Evolutionary conservation across 768 basidiomycete genomes (phyloP).

Genomic region (Tremella mesenterica): DNA sequence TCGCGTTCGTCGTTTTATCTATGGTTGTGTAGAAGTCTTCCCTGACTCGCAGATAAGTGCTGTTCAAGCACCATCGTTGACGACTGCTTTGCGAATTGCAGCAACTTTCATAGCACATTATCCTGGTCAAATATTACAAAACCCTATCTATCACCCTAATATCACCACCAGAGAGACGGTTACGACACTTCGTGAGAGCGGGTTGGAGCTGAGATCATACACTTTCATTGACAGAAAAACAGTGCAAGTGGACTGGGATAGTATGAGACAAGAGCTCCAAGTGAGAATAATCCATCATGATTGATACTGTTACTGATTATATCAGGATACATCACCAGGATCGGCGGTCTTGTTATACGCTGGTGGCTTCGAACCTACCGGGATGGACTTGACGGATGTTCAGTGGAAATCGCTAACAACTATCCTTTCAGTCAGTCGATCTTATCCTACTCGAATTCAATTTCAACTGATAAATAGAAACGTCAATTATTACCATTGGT

Average conservation of each 20-base stretch:
- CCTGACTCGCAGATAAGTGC: conserved; percentile 27
- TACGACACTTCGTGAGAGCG: conserved; percentile 28
- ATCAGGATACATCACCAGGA: conserved; percentile 53
- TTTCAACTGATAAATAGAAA: conserved; percentile 36
- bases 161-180: conserved; percentile 38
- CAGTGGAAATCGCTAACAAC: conserved; percentile 40
- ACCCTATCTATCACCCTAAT: conserved; percentile 32
- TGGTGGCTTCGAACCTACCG: conserved; percentile 49
- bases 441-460: background rate
- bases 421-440: conserved; percentile 33
- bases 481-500: conserved; percentile 36
- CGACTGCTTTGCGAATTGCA: conserved; percentile 36
- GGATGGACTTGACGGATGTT: conserved; percentile 29
- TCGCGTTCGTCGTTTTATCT: conserved; percentile 16
- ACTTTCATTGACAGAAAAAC: conserved; percentile 33
- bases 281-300: conserved; percentile 1
- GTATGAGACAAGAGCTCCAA: conserved; percentile 35
- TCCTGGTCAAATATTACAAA: conserved; percentile 10
- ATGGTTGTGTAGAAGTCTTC: background rate
- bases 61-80: conserved; percentile 34
- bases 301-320: conserved; percentile 20
- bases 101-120: conserved; percentile 37
- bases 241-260: conserved; percentile 40
- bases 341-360: conserved; percentile 66
- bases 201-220: conserved; percentile 35